Evolutionary conservation across 1,284 basidiomycete genomes (phyloP).

Genomic region (Austroboletus niveus): DNA sequence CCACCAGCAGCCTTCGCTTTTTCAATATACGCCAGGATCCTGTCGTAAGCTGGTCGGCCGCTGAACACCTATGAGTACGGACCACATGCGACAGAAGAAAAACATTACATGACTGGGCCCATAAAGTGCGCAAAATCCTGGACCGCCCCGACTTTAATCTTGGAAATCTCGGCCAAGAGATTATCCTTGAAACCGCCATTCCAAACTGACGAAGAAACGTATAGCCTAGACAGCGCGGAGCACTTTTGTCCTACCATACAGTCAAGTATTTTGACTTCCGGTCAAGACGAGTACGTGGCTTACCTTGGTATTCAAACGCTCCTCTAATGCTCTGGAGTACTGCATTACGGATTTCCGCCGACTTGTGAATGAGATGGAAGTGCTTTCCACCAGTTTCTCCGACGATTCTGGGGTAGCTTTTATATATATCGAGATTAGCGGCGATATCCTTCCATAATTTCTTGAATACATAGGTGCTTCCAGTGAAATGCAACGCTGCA

Average conservation of each 20-base stretch:
- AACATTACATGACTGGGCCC: conserved; percentile 88
- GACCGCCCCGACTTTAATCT: conserved; percentile 84
- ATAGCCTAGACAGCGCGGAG: conserved; percentile 89
- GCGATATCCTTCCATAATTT: conserved; percentile 97
- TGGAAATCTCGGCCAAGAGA: conserved; percentile 71
- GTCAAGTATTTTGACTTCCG: neutral
- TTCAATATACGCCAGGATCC: conserved; percentile 81
- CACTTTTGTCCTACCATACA: conserved; percentile 84
- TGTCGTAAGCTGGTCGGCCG: conserved; percentile 84
- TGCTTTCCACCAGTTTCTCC: conserved; percentile 99
- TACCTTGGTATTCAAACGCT: conserved; percentile 96
- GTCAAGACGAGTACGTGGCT: neutral
- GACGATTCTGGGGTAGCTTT: conserved; percentile 90
- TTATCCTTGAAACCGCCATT: conserved; percentile 83
- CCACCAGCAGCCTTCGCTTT: conserved; percentile 89
- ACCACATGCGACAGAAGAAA: neutral
- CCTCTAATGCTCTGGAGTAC: conserved; percentile 87
- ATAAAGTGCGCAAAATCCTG: conserved; percentile 86
- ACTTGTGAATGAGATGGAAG: conserved; percentile 91
- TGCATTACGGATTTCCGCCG: conserved; percentile 85
- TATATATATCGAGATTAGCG: conserved; percentile 83
- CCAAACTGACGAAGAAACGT: conserved; percentile 90
- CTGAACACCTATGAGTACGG: conserved; percentile 36
- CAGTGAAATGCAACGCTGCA: conserved; percentile 94
- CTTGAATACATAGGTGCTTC: conserved; percentile 92